A percentile compares a stretch with the other conserved stretches of the same genome.
Evolutionary conservation across 2,329 filamentous ascomycete species (phyloP).

Genomic region (Penicillium brevicompactum): DNA sequence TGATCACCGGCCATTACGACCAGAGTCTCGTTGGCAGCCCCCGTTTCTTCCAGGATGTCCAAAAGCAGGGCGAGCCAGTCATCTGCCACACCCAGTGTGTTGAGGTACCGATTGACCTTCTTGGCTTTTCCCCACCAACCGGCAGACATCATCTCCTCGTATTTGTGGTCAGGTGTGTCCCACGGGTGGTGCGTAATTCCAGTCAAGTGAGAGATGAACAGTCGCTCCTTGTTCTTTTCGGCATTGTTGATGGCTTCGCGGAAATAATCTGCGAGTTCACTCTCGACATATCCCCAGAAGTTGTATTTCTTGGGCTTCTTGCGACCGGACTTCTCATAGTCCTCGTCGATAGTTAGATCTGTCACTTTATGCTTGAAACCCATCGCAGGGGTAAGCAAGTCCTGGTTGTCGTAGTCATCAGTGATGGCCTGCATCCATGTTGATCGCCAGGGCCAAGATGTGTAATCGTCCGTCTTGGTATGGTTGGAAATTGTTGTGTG

Average conservation of each 20-base stretch:
- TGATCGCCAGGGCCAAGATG: conserved; percentile 27
- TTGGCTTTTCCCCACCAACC: conserved; percentile 26
- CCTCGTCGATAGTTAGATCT: conserved; percentile 18
- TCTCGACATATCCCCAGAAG: conserved; percentile 28
- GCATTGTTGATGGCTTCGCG: conserved; percentile 23
- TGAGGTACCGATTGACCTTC: no score
- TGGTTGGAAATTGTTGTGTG: conserved; percentile 6
- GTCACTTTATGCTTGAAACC: conserved; percentile 25
- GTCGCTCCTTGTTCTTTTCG: conserved; percentile 23
- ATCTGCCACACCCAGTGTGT: no score
- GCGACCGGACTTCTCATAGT: conserved; percentile 9
- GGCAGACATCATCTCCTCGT: conserved; percentile 23
- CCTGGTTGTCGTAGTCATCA: conserved; percentile 29
- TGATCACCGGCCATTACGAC: no score
- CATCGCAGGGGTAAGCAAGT: conserved; percentile 21
- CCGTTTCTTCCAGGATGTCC: no score
- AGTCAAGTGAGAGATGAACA: conserved; percentile 31
- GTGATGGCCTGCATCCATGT: conserved; percentile 31
- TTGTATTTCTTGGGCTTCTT: conserved; percentile 16
- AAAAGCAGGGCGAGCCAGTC: no score
- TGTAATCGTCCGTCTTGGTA: conserved; percentile 19
- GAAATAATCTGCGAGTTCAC: conserved; percentile 24
- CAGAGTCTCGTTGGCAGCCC: no score
- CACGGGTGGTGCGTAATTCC: conserved; percentile 31
- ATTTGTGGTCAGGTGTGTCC: conserved; percentile 22